Percentiles rank a stretch among this genome's conserved stretches.
These are phyloP conservation scores for Phytopythium montanum DNA, from an alignment of 352 stramenopile species.

Conservation along the genomic window DNA sequence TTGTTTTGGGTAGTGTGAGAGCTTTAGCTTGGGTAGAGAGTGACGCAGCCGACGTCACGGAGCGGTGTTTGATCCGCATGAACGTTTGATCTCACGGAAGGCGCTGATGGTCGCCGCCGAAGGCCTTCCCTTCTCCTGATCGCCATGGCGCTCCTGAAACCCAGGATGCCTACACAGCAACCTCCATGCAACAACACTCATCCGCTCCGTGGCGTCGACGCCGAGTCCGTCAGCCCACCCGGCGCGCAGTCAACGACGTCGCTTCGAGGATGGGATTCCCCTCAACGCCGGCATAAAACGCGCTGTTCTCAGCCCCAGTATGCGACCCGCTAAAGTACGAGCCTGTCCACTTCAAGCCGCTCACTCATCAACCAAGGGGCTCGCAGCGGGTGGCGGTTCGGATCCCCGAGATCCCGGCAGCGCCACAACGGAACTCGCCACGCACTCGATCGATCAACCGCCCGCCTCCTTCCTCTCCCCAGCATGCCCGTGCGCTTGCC, in stretches of 20 bases:
- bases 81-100: too few species aligned
- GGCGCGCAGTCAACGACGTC: neutral
- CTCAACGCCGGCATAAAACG: neutral
- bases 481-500: neutral
- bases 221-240: too few species aligned
- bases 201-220: too few species aligned
- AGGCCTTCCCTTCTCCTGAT: too few species aligned
- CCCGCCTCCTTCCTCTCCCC: neutral
- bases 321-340: neutral
- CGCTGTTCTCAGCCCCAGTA: neutral
- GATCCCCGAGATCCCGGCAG: neutral
- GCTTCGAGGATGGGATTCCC: neutral
- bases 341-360: neutral
- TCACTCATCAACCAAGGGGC: neutral
- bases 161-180: too few species aligned
- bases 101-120: too few species aligned
- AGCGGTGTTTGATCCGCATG: too few species aligned
- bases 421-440: conserved; percentile 1
- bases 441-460: neutral
- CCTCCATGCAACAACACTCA: too few species aligned
- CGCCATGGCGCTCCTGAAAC: too few species aligned
- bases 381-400: neutral
- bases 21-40: neutral
- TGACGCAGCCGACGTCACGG: conserved; percentile 1
- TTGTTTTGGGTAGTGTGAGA: neutral